These are phyloP conservation scores for Rhodotorula taiwanensis DNA, from an alignment of 768 basidiomycete species.

Conservation along the genomic window DNA sequence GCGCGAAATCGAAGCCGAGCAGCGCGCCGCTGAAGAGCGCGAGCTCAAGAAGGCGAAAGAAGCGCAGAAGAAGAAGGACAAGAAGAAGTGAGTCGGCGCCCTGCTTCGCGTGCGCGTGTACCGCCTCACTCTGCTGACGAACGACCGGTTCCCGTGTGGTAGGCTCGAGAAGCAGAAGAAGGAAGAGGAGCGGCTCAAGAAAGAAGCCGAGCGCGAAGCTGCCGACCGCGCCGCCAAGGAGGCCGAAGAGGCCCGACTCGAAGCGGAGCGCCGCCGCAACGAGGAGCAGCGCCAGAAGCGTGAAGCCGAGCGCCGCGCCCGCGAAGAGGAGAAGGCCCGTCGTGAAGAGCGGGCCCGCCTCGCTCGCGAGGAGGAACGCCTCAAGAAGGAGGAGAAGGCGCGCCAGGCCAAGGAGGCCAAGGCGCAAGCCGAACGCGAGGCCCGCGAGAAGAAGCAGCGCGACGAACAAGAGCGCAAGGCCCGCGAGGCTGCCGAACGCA, in stretches of 20 bases:
- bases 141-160: too few species aligned
- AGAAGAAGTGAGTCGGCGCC: slow-evolving; percentile 62
- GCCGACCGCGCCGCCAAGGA: slow-evolving; percentile 73
- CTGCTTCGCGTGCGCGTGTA: too few species aligned
- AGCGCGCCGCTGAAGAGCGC: slow-evolving; percentile 72
- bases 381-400: slow-evolving; percentile 47
- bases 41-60: slow-evolving; percentile 88
- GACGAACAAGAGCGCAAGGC: slow-evolving; percentile 50
- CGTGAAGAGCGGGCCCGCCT: slow-evolving; percentile 77
- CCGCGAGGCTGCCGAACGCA: slow-evolving; percentile 51
- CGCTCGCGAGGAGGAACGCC: slow-evolving; percentile 63
- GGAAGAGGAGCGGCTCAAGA: slow-evolving; percentile 78
- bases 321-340: slow-evolving; percentile 52
- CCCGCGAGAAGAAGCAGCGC: slow-evolving; percentile 42
- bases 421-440: slow-evolving; percentile 55
- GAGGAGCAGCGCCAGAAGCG: slow-evolving; percentile 80
- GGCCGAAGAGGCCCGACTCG: slow-evolving; percentile 68
- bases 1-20: slow-evolving; percentile 91
- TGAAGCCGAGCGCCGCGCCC: slow-evolving; percentile 55
- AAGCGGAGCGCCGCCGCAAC: slow-evolving; percentile 67
- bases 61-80: slow-evolving; percentile 99
- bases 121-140: slow-evolving; percentile 5
- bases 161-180: slow-evolving; percentile 89
- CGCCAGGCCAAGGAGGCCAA: slow-evolving; percentile 57
- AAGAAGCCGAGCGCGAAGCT: slow-evolving; percentile 76